Base-by-base conservation (phyloP, 768 basidiomycete genomes). In the Calocybe cyanea region DNA sequence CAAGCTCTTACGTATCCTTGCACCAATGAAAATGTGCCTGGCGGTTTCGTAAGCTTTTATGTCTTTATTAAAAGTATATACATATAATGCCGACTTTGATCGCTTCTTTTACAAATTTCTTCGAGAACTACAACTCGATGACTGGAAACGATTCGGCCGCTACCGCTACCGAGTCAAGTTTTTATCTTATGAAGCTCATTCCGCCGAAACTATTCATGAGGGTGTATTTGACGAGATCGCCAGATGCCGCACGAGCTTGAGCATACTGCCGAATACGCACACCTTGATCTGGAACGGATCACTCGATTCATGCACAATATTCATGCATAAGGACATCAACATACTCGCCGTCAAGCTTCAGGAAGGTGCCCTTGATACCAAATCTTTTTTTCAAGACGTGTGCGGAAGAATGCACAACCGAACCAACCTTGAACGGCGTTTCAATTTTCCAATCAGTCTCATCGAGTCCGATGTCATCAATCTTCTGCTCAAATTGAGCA, bases 281-380 rank as follows among this genome's bases (percentile, higher is more conserved):
- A 66, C 68, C 2, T 63, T 86, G 4, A 60, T 69, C 14, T 85
- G 81, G 80, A 56, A 59, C 21, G 66, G 57, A 1, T 46, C 58
- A 1, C 54, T 66, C 2, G 34, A 51, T 15, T 54, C 64, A 9
- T 65, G 60, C 32, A 69, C 77, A 19, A 55, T 83, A 43, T 84
- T 85, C 61, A 80, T 85, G 72, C 78, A 81, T 55, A 60, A 63
- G 25, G 70, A 68, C 37, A 63, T 85, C 46, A 77, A 66, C 49
- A 52, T 41, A 7, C 65, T 73, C 40, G 49, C 51, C 20, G 41
- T 71, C 8, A 51, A 42, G 46, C 57, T 71, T 46, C n/a, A 3
- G 5, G 5, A 11, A 5, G 6, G 25, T 28, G 37, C 37, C 8
- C 36, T 21, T 19, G 31, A 21, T 15, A 52, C 56, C 1, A 51